Conservation (phyloP, 1,284 basidiomycete species). For the Cutaneotrichosporon daszewskae region DNA sequence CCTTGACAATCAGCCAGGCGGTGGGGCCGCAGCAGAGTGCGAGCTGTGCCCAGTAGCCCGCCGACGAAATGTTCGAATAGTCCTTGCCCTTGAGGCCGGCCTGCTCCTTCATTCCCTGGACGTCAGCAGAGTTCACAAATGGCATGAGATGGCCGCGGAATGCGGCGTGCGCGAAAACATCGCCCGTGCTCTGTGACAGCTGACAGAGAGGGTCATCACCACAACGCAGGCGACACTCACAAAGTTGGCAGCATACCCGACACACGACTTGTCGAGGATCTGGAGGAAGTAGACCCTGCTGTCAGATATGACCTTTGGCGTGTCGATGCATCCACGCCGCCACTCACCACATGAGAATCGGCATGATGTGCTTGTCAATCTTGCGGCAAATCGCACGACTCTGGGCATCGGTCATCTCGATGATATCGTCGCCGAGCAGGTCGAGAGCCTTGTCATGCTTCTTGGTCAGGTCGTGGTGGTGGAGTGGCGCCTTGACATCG, state of each 20-base stretch:
- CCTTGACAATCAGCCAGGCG: constrained; percentile 40
- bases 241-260: constrained; percentile 22
- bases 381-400: constrained; percentile 16
- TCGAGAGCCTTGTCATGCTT: constrained; percentile 24
- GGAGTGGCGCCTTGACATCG: background rate
- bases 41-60: constrained; percentile 21
- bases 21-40: constrained; percentile 32
- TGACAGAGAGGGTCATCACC: too few species aligned
- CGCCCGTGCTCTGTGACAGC: too few species aligned
- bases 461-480: background rate
- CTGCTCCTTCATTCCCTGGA: constrained; percentile 18
- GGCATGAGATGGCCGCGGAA: too few species aligned
- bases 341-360: constrained; percentile 30
- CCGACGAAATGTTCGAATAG: constrained; percentile 24
- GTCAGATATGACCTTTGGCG: background rate
- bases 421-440: constrained; percentile 21
- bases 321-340: background rate
- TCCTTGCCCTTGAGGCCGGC: constrained; percentile 26
- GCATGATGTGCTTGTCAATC: constrained; percentile 34
- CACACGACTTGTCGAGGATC: constrained; percentile 38
- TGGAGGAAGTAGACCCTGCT: constrained; percentile 36
- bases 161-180: too few species aligned
- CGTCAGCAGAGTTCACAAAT: too few species aligned
- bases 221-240: too few species aligned
- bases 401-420: constrained; percentile 25